Evolutionary conservation across 176 grass and related monocot genomes (phyloP).

Genomic region (Tuctoria greenei): DNA sequence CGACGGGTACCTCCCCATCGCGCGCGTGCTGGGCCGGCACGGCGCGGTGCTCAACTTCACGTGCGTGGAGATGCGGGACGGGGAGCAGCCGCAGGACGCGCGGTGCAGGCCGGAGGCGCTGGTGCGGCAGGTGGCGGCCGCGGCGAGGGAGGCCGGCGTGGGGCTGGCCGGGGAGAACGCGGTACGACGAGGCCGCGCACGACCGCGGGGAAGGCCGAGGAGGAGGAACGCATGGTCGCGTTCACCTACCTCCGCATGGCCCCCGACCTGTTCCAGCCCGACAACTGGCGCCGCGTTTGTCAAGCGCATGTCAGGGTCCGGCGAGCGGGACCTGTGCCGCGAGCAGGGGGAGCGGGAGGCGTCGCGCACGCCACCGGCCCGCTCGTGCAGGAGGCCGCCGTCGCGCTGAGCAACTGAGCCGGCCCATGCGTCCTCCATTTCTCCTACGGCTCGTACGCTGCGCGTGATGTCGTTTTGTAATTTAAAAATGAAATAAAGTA

Average conservation of each 20-base stretch:
- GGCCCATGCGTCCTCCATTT: no score
- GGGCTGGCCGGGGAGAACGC: conserved; percentile 70
- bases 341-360: conserved; percentile 38
- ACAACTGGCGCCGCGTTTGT: conserved; percentile 68
- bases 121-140: conserved; percentile 64
- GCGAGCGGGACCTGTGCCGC: neutral
- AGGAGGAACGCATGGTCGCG: conserved; percentile 69
- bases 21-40: conserved; percentile 38
- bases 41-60: conserved; percentile 79
- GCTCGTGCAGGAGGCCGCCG: conserved; percentile 51
- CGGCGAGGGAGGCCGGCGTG: conserved; percentile 43
- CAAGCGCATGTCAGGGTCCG: conserved; percentile 45
- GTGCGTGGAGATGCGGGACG: conserved; percentile 76
- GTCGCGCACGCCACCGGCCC: conserved; percentile 54
- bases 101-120: conserved; percentile 59
- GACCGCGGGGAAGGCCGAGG: conserved; percentile 27
- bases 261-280: conserved; percentile 54
- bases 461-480: neutral
- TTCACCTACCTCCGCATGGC: conserved; percentile 83
- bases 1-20: conserved; percentile 65
- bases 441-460: neutral
- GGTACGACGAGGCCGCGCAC: conserved; percentile 69
- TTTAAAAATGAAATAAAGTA: no score
- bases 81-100: conserved; percentile 71
- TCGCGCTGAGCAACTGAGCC: conserved; percentile 47